Base-by-base conservation (phyloP, 106 monocot genomes). In the Agapanthus africanus region DNA sequence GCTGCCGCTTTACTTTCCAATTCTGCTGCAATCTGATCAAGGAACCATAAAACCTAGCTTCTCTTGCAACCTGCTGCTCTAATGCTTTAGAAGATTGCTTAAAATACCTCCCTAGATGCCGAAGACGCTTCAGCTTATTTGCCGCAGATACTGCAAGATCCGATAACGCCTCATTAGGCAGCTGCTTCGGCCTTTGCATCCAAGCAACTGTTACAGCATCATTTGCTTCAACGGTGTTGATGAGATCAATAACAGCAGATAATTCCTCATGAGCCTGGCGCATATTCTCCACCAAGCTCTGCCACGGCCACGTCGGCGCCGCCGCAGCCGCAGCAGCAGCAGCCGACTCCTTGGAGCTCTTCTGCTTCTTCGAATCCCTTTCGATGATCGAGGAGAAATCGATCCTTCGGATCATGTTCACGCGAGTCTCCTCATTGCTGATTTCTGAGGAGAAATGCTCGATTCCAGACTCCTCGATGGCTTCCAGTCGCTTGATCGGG, bases 1-100 rank as follows among this genome's bases (percentile, higher is more conserved):
- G 97, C 22, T 89, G 95, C 44, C 97, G 83, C 66, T 99, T 99
- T 16, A 99, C 88, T 77, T 99, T 99, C 97, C 97, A 99, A 65
- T 99, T 92, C 66, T 90, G 84, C 80, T 99, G 97, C 73, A 99
- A 66, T 71, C 97, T 99, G 67, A 99, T 86, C 36, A 99, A 72
- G 36, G 97, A 84, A 69, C 89, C 84, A 66, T 92, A 99, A 68
- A 99, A 99, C 76, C 86, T 89, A 3, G 82, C 79, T 66, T 90
- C 97, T 71, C 76, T 87, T 64, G 77, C 63, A 42, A 92, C 80
- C 75, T 99, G 89, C 62, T 90, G 81, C 46, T 92, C 97, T 70
- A 99, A 68, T 70, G 89, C 81, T 74, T 90, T 90, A 68, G 92
- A 89, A 79, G 86, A 92, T 52, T 90, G 92, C 69, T 84, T 99